Evolutionary conservation across 1,284 basidiomycete species (phyloP), one percentile per base, ranked within the genome.

Genomic region (Trichosporon sp.): DNA sequence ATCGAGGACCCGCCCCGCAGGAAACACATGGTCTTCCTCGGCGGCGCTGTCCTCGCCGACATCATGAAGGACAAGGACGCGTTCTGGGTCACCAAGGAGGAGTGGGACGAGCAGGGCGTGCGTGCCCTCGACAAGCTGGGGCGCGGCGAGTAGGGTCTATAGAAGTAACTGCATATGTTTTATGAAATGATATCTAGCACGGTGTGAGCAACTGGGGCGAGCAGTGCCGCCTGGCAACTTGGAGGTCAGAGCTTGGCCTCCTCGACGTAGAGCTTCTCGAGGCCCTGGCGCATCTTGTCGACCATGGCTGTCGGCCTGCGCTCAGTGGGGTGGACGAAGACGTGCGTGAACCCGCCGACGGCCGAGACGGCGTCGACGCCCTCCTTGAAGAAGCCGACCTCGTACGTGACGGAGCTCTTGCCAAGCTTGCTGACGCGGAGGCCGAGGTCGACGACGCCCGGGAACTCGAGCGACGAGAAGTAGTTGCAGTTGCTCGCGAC

Each of bases 21-120:
- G 82, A 98, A 98, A 85, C 95, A 98, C 84, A 98, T 98, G 95
- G 96, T 98, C 65, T 99, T 98, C 89, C 87, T 99, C 12, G 96
- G 97, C 44, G 96, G 96, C 66, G 96, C 93, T 2, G 93, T 96
- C 4, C 86, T 97, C 27, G 95, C 95, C 4, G 95, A 99, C 83
- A 98, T 99, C 84, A 98, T 99, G 96, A 98, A 97, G 86, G 88
- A 87, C 79, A 88, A 93, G 47, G 89, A 94, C 78, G 91, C 93
- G 78, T 98, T 98, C 86, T 98, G 96, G 95, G 91, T 97, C 80
- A 88, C 92, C 66, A 87, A 91, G 72, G 91, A 92, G 76, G 94
- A 96, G 83, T 97, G 94, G 93, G 90, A 91, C 74, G 95, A 98
- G 83, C 89, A 95, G 83, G 95, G 95, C 21, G 83, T 87, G 9